phyloP scores from a whole-genome alignment of 352 stramenopile genomes.

The Phytophthora syringae region DNA sequence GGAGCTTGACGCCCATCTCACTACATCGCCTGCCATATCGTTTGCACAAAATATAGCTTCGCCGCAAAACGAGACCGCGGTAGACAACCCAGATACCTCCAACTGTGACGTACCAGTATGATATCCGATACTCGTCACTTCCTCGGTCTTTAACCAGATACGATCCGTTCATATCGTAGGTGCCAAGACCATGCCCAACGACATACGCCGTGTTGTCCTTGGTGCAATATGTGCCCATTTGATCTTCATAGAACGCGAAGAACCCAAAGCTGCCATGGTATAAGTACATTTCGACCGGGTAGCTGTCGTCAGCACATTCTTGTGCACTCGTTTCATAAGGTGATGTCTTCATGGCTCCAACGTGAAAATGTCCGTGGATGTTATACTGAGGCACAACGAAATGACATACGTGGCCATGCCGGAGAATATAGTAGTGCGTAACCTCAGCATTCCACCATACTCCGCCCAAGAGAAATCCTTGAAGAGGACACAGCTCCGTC shows the following conservation, averaged over 20 bases:
- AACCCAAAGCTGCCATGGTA: conserved; percentile 32
- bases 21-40: conserved; percentile 16
- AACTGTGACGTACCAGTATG: conserved; percentile 23
- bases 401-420: conserved; percentile 18
- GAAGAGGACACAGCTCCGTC: conserved; percentile 8
- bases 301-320: conserved; percentile 16
- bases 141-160: conserved; percentile 10
- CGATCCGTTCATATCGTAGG: conserved; percentile 22
- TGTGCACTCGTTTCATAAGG: conserved; percentile 8
- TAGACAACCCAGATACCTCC: conserved; percentile 22
- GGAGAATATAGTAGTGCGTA: conserved; percentile 15
- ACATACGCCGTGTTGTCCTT: conserved; percentile 23
- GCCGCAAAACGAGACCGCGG: conserved; percentile 25
- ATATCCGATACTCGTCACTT: conserved; percentile 16
- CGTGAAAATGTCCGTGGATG: conserved; percentile 18
- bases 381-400: conserved; percentile 34
- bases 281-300: conserved; percentile 11
- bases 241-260: conserved; percentile 26
- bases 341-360: not conserved
- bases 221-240: conserved; percentile 24
- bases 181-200: conserved; percentile 7
- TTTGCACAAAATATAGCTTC: conserved; percentile 26
- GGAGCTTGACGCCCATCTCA: conserved; percentile 9
- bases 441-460: conserved; percentile 31
- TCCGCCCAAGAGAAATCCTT: conserved; percentile 14